Evolutionary conservation across 2,329 filamentous ascomycete genomes (phyloP), one percentile per base, ranked within the genome.

Genomic region (Thielaviopsis punctulata): DNA sequence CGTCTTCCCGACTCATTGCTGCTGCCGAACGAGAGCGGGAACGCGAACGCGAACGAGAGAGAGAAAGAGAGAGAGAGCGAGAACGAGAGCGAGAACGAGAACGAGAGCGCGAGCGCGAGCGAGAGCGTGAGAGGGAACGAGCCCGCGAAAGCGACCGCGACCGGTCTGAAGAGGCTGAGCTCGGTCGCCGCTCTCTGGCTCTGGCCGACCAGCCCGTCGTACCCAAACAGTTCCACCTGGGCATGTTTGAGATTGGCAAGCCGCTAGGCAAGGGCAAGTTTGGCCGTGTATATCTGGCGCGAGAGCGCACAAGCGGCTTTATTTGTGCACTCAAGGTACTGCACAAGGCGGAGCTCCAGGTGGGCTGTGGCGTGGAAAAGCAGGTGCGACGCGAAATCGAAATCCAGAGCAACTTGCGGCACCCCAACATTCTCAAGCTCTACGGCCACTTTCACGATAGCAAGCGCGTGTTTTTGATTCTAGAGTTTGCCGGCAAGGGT

Each of bases 211-310:
- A 82, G 61, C 73, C 79, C 36, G 61, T 64, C 57, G 53, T 69
- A 19, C 75, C 74, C 44, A 80, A 78, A 59, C 67, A 87, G 59
- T 89, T 89, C 67, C 86, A 94, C 63, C 77, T 95, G 3, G 85
- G 86, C 66, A 93, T 93, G 86, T 94, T 94, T 64, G 88, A 95
- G 65, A 94, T 93, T 58, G 86, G 86, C 39, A 84, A 86, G 59
- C 85, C 86, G 1, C 71, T 93, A 3, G 86, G 86, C 51, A 92
- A 92, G 68, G 86, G 86, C 57, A 93, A 92, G 64, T 93, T 92
- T 62, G 86, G 86, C 1, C 77, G 86, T 45, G 86, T 93, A 2
- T 93, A 93, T 63, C 77, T 93, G 24, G 86, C 85, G 48, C 82
- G 86, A 52, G 86, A 92, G 66, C 79, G 84, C 54, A 78, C 74